These are phyloP conservation scores for Pisolithus tinctorius DNA, from an alignment of 768 basidiomycete species.

Conservation along the genomic window DNA sequence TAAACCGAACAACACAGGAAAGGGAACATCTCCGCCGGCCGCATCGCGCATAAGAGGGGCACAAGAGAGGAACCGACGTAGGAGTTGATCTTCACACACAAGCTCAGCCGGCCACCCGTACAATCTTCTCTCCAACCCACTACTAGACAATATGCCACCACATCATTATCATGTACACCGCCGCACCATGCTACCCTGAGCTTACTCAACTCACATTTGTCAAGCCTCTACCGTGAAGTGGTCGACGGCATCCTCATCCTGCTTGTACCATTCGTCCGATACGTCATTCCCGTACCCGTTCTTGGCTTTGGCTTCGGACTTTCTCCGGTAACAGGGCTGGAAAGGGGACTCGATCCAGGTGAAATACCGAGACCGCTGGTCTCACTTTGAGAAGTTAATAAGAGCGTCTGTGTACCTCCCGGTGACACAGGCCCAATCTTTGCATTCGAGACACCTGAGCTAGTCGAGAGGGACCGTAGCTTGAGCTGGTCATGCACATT, in stretches of 20 bases:
- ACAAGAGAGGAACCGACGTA: too few relatives aligned
- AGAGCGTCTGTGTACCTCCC: constrained; percentile 16
- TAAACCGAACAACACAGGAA: too few relatives aligned
- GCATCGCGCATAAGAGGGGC: too few relatives aligned
- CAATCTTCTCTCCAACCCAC: not conserved
- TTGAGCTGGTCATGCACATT: constrained; percentile 31
- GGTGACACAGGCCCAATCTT: constrained; percentile 11
- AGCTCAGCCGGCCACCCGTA: not conserved
- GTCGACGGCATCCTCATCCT: not conserved
- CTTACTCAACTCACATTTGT: not conserved
- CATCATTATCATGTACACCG: not conserved
- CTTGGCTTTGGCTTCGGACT: constrained; percentile 42
- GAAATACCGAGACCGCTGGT: not conserved
- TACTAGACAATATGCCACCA: not conserved
- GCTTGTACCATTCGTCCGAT: constrained; percentile 32
- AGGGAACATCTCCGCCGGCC: too few relatives aligned
- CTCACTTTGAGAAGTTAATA: constrained; percentile 3
- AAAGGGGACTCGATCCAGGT: constrained; percentile 1
- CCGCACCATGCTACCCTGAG: not conserved
- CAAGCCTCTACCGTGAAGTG: not conserved
- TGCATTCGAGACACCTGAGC: constrained; percentile 3
- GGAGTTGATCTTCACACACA: too few relatives aligned
- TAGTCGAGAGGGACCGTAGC: constrained; percentile 12
- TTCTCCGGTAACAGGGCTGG: constrained; percentile 9
- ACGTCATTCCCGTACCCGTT: constrained; percentile 67